phyloP scores from a whole-genome alignment of 2,329 filamentous ascomycete species.

The Metarhizium sp. region DNA sequence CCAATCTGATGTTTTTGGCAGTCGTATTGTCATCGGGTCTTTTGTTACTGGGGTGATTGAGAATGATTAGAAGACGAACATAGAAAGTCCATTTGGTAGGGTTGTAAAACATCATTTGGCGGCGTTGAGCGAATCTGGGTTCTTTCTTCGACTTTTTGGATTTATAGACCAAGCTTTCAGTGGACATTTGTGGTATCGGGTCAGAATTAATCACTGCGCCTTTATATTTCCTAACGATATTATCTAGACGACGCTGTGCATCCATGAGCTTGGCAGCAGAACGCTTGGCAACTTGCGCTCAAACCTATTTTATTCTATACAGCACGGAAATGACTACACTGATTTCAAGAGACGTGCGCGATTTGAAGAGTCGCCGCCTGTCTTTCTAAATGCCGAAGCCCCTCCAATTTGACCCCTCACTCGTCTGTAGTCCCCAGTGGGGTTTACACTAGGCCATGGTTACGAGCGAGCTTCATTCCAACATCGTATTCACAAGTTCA shows the following conservation, averaged over 20 bases:
- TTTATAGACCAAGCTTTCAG: background rate
- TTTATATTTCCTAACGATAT: background rate
- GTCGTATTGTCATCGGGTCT: background rate
- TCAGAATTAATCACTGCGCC: too few relatives aligned
- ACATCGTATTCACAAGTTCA: background rate
- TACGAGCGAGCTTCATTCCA: background rate
- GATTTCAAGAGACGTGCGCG: background rate
- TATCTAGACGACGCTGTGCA: too few relatives aligned
- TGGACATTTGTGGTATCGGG: background rate
- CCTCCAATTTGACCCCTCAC: background rate
- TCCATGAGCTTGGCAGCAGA: background rate
- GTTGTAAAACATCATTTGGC: background rate
- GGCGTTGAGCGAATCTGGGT: background rate
- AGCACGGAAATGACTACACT: background rate
- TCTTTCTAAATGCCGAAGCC: background rate
- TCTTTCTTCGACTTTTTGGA: background rate
- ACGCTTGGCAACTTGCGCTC: background rate
- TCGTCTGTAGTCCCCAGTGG: background rate
- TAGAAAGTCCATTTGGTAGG: background rate
- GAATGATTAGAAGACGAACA: background rate
- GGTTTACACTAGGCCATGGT: background rate
- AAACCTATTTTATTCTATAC: too few relatives aligned
- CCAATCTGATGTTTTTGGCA: slow-evolving; percentile 7
- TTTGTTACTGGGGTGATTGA: background rate
- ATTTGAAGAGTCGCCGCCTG: background rate